These are phyloP conservation scores for Nannochloris sp. DNA, from an alignment of 139 green algal genomes.

Conservation along the genomic window DNA sequence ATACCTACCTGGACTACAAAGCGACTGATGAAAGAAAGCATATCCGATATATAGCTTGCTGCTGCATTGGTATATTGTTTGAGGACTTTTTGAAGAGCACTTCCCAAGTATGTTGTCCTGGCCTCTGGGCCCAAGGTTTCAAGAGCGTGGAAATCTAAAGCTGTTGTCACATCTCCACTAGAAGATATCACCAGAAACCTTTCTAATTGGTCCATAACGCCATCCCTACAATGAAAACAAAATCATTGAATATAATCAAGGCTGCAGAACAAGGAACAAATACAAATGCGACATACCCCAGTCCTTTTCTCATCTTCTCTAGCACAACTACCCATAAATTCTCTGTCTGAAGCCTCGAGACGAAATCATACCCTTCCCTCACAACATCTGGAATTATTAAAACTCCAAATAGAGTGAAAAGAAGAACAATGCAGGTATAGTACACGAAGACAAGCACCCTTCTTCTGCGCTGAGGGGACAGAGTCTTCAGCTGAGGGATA, in stretches of 20 bases:
- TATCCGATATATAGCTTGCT: slow-evolving; percentile 55
- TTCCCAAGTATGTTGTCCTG: slow-evolving; percentile 44
- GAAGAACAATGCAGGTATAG: slow-evolving; percentile 65
- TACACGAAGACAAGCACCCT: slow-evolving; percentile 64
- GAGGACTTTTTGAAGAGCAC: slow-evolving; percentile 66
- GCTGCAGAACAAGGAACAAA: background rate
- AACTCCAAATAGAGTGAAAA: slow-evolving; percentile 68
- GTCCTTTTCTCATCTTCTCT: slow-evolving; percentile 74
- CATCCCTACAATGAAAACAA: slow-evolving; percentile 34
- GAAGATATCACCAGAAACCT: slow-evolving; percentile 70
- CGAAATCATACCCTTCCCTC: slow-evolving; percentile 75
- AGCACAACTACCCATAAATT: slow-evolving; percentile 82
- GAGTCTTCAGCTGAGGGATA: slow-evolving; percentile 15
- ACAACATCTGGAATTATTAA: slow-evolving; percentile 83
- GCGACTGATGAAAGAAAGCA: slow-evolving; percentile 66
- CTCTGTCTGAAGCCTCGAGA: slow-evolving; percentile 75
- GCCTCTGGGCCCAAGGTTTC: slow-evolving; percentile 8
- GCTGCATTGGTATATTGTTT: slow-evolving; percentile 79
- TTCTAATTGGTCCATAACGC: slow-evolving; percentile 83
- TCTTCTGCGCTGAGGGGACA: slow-evolving; percentile 25
- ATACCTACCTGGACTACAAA: slow-evolving; percentile 70
- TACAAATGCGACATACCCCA: slow-evolving; percentile 15
- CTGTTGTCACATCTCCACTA: slow-evolving; percentile 60
- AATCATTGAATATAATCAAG: slow-evolving; percentile 15
- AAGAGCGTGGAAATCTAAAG: slow-evolving; percentile 26